Conservation (phyloP, 768 basidiomycete species). For the Terana coerulea region DNA sequence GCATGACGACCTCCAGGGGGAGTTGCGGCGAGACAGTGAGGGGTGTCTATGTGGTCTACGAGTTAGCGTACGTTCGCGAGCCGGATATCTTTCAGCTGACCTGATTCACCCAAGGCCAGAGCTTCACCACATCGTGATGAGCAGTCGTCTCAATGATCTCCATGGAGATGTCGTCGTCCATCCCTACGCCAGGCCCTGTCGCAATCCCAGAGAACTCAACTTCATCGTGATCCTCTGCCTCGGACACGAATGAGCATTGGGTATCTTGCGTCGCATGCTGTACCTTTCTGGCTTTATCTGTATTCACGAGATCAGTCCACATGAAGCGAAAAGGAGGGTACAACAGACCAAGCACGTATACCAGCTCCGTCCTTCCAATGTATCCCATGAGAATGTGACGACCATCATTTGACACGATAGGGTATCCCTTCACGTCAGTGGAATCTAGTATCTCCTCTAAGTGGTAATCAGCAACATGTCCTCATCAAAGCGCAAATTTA, state of each 20-base stretch:
- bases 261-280: constrained; percentile 61
- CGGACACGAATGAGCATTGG: constrained; percentile 64
- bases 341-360: constrained; percentile 74
- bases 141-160: constrained; percentile 61
- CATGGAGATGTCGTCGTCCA: constrained; percentile 65
- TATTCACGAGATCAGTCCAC: not conserved
- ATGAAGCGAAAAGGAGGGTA: not conserved
- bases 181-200: constrained; percentile 49
- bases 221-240: constrained; percentile 49
- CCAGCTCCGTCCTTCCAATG: constrained; percentile 81
- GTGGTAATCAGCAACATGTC: not conserved
- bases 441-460: constrained; percentile 68
- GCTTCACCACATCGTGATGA: constrained; percentile 53
- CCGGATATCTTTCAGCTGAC: constrained; percentile 39
- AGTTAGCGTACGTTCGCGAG: not conserved
- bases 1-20: constrained; percentile 95
- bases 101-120: constrained; percentile 95
- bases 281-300: constrained; percentile 71
- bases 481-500: not conserved
- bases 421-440: constrained; percentile 87
- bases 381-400: constrained; percentile 73
- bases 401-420: constrained; percentile 68
- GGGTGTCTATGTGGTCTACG: constrained; percentile 62
- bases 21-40: constrained; percentile 89
- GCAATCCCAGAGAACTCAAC: constrained; percentile 35